These are phyloP conservation scores for Colletotrichum horii DNA, from an alignment of 2,329 filamentous ascomycete species.

Conservation along the genomic window DNA sequence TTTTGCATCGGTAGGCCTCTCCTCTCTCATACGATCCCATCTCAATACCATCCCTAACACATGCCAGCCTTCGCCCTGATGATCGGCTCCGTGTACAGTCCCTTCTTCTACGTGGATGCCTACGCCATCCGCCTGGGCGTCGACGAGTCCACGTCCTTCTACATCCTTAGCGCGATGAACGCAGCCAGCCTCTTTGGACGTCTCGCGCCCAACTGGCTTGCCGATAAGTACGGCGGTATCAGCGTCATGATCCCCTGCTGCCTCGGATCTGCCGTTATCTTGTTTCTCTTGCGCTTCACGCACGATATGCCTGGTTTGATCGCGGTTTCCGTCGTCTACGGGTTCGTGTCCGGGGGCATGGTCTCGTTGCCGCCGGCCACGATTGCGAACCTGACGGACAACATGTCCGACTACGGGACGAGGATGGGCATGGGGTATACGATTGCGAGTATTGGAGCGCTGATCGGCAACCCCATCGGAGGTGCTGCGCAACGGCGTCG, in stretches of 20 bases:
- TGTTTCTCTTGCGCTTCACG: slow-evolving; percentile 11
- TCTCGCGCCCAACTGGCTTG: slow-evolving; percentile 21
- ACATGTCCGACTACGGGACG: slow-evolving; percentile 15
- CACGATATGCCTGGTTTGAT: slow-evolving; percentile 12
- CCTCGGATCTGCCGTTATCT: slow-evolving; percentile 2
- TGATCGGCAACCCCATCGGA: slow-evolving; percentile 21
- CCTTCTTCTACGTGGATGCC: slow-evolving; percentile 15
- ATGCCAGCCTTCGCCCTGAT: slow-evolving; percentile 6
- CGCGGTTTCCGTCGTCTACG: slow-evolving; percentile 11
- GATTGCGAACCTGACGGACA: slow-evolving; percentile 15
- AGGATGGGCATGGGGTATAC: slow-evolving; percentile 22
- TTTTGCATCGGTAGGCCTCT: slow-evolving; percentile 3
- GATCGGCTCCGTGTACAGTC: slow-evolving; percentile 15
- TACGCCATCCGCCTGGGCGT: slow-evolving; percentile 13
- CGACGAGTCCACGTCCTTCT: slow-evolving; percentile 4
- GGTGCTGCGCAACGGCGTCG: slow-evolving; percentile 5
- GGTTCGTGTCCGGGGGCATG: slow-evolving; percentile 22
- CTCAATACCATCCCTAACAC: background rate
- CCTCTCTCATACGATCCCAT: background rate
- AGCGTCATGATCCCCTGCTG: slow-evolving; percentile 15
- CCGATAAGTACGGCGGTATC: slow-evolving; percentile 18
- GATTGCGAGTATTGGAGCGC: slow-evolving; percentile 11
- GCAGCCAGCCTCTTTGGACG: slow-evolving; percentile 22
- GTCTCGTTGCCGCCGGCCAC: slow-evolving; percentile 19
- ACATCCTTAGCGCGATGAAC: slow-evolving; percentile 23